Conservation (phyloP, 257 asterid genomes). For the Leonotis leonurus region DNA sequence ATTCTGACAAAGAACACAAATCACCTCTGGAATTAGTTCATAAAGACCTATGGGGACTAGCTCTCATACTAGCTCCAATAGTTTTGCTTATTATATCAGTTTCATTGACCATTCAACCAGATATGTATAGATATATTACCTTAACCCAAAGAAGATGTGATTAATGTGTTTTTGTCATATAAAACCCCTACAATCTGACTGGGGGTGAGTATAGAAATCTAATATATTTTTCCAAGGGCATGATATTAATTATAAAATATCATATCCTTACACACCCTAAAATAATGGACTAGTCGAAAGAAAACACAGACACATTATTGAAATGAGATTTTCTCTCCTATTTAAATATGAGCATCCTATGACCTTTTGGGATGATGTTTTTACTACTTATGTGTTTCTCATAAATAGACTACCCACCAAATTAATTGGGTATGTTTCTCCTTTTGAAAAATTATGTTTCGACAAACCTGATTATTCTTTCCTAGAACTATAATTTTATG, state of each 20-base stretch:
- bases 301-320: background rate
- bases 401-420: background rate
- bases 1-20: too few relatives aligned
- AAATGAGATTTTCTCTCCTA: background rate
- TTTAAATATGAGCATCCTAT: background rate
- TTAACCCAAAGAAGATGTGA: too few relatives aligned
- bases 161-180: background rate
- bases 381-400: background rate
- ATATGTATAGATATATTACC: too few relatives aligned
- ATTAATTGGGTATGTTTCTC: rapidly evolving
- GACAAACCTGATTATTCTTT: background rate
- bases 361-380: background rate
- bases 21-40: too few relatives aligned
- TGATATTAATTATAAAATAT: too few relatives aligned
- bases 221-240: background rate
- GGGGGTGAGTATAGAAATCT: background rate
- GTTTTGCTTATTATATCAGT: too few relatives aligned
- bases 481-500: too few relatives aligned
- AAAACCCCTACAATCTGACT: background rate
- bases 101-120: too few relatives aligned
- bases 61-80: too few relatives aligned
- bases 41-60: too few relatives aligned
- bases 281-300: background rate
- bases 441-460: background rate
- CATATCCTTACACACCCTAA: background rate